Percentiles rank a stretch among this genome's conserved stretches.
Conservation (phyloP, 2,329 filamentous ascomycete genomes). For the Xylariomycetidae sp. region DNA sequence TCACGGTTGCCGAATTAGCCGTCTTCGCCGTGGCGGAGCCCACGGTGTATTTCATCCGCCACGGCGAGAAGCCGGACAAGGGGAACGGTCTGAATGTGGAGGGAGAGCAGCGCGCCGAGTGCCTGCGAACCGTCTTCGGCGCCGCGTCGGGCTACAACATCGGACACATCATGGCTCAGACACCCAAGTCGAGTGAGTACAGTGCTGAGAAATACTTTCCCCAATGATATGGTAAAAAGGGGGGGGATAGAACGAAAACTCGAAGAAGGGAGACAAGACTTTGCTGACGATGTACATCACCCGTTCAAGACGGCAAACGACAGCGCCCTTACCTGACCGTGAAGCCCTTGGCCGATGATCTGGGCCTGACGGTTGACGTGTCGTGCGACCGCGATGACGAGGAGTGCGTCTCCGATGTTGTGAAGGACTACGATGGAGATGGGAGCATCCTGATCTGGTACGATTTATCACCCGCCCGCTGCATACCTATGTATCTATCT, state of each 20-base stretch:
- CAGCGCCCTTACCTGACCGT: conserved; percentile 54
- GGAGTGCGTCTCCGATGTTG: conserved; percentile 47
- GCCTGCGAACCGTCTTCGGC: conserved; percentile 54
- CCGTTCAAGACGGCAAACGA: conserved; percentile 40
- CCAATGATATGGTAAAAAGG: too few relatives aligned
- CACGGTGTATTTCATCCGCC: conserved; percentile 59
- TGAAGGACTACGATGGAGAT: conserved; percentile 40
- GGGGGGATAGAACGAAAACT: too few relatives aligned
- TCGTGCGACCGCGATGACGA: conserved; percentile 53
- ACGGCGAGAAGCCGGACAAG: conserved; percentile 57
- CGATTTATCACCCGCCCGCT: conserved; percentile 5
- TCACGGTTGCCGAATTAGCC: too few relatives aligned
- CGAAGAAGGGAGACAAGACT: too few relatives aligned
- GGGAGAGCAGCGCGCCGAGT: conserved; percentile 54
- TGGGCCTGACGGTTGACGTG: conserved; percentile 50
- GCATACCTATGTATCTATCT: neutral
- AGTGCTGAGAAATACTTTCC: too few relatives aligned
- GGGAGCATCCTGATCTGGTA: conserved; percentile 57
- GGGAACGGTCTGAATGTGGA: conserved; percentile 44
- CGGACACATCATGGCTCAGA: conserved; percentile 53
- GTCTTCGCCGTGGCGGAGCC: conserved; percentile 25
- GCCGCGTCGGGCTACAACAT: conserved; percentile 48
- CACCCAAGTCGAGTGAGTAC: conserved; percentile 40
- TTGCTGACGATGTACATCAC: neutral
- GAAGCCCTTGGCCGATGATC: conserved; percentile 48